These are phyloP conservation scores for Tylopilus balloui DNA, from an alignment of 768 basidiomycete species.

Conservation along the genomic window DNA sequence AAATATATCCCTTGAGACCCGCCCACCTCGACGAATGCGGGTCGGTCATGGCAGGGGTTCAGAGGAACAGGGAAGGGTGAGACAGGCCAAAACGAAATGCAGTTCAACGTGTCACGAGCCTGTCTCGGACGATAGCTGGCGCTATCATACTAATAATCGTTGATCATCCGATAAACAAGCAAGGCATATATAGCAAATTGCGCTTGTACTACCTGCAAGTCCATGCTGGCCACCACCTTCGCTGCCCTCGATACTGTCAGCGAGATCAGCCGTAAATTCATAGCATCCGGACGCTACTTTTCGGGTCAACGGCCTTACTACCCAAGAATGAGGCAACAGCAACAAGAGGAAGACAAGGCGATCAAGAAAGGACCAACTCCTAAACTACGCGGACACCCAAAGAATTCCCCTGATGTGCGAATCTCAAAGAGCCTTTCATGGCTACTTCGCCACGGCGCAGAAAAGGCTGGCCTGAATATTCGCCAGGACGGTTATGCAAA, in stretches of 20 bases:
- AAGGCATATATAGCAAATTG: background rate
- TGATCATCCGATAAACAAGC: background rate
- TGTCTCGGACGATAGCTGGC: background rate
- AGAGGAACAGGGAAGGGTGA: background rate
- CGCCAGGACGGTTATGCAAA: conserved; percentile 82
- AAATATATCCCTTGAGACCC: conserved; percentile 48
- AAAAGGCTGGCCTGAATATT: conserved; percentile 68
- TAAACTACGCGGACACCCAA: conserved; percentile 56
- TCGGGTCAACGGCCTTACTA: conserved; percentile 4
- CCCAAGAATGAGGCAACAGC: conserved; percentile 7
- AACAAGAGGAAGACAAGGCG: conserved; percentile 4
- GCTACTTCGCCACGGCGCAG: conserved; percentile 87
- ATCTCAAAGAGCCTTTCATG: conserved; percentile 86
- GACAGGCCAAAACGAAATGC: conserved; percentile 6
- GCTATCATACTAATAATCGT: too few relatives aligned
- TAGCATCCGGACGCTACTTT: background rate
- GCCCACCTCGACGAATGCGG: conserved; percentile 33
- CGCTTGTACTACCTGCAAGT: background rate
- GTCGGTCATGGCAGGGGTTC: conserved; percentile 18
- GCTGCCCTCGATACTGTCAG: background rate
- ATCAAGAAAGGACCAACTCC: conserved; percentile 19
- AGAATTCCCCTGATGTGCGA: conserved; percentile 63
- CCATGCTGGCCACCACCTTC: conserved; percentile 11
- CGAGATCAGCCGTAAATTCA: background rate
- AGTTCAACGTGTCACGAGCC: conserved; percentile 7